Evolutionary conservation across 179 eudicot species (phyloP).

Genomic region (Drosera spatulata): DNA sequence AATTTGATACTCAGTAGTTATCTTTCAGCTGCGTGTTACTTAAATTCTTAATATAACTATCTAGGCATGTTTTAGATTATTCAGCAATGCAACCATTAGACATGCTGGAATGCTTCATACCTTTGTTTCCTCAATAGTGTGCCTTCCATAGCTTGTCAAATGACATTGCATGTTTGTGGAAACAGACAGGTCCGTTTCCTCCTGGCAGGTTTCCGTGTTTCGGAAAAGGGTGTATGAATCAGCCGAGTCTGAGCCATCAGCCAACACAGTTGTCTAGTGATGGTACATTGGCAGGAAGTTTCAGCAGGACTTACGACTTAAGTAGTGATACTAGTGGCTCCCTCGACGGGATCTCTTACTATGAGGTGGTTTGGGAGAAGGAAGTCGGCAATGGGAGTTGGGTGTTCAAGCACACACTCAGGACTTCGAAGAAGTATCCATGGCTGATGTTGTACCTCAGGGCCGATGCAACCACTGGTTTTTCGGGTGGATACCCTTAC

Average conservation of each 20-base stretch:
- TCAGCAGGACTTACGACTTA: slow-evolving; percentile 46
- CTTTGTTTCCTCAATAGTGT: too few species aligned
- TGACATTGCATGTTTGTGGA: too few species aligned
- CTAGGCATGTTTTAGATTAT: too few species aligned
- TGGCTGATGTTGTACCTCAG: slow-evolving; percentile 71
- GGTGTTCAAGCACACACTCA: slow-evolving; percentile 42
- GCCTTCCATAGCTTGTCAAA: too few species aligned
- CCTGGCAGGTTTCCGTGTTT: slow-evolving; percentile 33
- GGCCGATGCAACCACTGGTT: slow-evolving; percentile 40
- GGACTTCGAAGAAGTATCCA: slow-evolving; percentile 43
- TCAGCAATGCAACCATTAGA: too few species aligned
- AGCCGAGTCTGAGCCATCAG: slow-evolving; percentile 10
- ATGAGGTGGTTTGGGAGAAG: slow-evolving; percentile 45
- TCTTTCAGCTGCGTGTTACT: too few species aligned
- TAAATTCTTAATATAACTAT: too few species aligned
- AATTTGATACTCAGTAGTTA: too few species aligned
- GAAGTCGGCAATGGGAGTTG: slow-evolving; percentile 51
- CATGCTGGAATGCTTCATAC: too few species aligned
- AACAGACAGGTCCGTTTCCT: not conserved
- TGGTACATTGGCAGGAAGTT: slow-evolving; percentile 23
- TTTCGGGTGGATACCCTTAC: slow-evolving; percentile 69
- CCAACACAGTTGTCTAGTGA: too few species aligned
- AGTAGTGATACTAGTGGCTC: slow-evolving; percentile 11
- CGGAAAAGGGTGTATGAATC: slow-evolving; percentile 59
- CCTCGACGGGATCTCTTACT: slow-evolving; percentile 23